These are phyloP conservation scores for Xylaria scruposa DNA, from an alignment of 495 filamentous ascomycete genomes.

Conservation along the genomic window DNA sequence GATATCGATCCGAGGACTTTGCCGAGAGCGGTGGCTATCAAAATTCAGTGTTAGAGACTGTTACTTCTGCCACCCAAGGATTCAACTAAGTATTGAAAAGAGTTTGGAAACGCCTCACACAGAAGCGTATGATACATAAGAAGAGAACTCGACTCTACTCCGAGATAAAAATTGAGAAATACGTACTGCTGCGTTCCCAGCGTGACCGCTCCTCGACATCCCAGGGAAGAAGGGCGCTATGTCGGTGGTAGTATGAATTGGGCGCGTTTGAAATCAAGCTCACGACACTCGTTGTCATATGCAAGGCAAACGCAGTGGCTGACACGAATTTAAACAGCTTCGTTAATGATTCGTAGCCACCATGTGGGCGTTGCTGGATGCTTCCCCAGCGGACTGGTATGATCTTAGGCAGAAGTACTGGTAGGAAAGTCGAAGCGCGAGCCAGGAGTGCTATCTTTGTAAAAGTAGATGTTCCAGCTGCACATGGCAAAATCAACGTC, in stretches of 20 bases:
- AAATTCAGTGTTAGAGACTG: background rate
- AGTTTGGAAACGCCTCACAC: background rate
- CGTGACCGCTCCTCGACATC: constrained; percentile 47
- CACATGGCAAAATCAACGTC: constrained; percentile 53
- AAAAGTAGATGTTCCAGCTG: constrained; percentile 54
- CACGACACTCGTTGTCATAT: constrained; percentile 45
- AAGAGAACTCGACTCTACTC: background rate
- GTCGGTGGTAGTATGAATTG: constrained; percentile 51
- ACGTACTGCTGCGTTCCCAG: constrained; percentile 45
- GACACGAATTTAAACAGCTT: constrained; percentile 53
- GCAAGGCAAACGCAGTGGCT: constrained; percentile 42
- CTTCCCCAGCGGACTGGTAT: constrained; percentile 52
- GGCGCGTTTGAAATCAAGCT: constrained; percentile 52
- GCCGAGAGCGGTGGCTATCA: constrained; percentile 43
- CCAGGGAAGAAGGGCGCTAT: constrained; percentile 51
- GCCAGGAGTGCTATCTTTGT: constrained; percentile 48
- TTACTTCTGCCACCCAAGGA: background rate
- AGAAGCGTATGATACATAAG: background rate
- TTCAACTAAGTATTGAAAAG: background rate
- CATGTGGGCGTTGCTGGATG: constrained; percentile 44
- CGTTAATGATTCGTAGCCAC: constrained; percentile 46
- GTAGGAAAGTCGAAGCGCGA: constrained; percentile 59
- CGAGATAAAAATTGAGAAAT: background rate
- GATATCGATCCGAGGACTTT: constrained; percentile 49
- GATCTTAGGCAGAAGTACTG: constrained; percentile 49